Percentiles rank a stretch among this genome's conserved stretches.
Conservation (phyloP, 1,284 basidiomycete genomes). For the Papiliotrema terrestris region DNA sequence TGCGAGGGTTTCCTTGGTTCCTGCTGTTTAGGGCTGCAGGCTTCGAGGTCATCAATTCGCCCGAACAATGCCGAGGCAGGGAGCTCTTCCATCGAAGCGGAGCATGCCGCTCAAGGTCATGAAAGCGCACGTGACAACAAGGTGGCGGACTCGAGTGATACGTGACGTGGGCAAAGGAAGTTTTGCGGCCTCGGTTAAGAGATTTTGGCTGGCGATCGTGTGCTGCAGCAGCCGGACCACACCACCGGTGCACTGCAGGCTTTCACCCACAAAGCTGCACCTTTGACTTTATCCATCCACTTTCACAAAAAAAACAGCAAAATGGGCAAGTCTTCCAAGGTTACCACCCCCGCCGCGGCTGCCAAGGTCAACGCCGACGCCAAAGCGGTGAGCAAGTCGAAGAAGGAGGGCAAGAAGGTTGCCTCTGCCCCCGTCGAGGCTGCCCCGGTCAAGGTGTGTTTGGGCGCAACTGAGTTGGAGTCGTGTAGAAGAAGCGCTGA, state of each 20-base stretch:
- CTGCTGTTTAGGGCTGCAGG: too few species aligned
- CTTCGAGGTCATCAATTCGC: too few species aligned
- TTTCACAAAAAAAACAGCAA: conserved; percentile 15
- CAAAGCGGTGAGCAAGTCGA: conserved; percentile 47
- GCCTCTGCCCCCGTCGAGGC: conserved; percentile 18
- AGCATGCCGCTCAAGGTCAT: too few species aligned
- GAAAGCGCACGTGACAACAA: too few species aligned
- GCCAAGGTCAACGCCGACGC: conserved; percentile 43
- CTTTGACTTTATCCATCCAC: conserved; percentile 6
- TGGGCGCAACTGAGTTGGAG: not conserved
- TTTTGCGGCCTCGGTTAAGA: not conserved
- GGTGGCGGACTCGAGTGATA: too few species aligned
- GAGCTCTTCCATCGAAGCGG: too few species aligned
- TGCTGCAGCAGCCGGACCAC: not conserved
- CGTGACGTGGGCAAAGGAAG: too few species aligned
- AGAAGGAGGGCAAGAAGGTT: conserved; percentile 36
- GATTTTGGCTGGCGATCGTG: not conserved
- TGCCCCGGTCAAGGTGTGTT: conserved; percentile 22
- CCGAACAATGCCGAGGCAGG: too few species aligned
- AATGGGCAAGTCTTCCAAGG: conserved; percentile 51
- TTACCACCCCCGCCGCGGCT: conserved; percentile 29
- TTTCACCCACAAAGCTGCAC: too few species aligned
- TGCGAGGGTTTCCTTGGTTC: too few species aligned
- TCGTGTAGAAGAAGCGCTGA: conserved; percentile 2
- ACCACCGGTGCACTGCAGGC: too few species aligned